Base-by-base conservation (phyloP, 768 basidiomycete species). In the Pleurotus citrinopileatus region DNA sequence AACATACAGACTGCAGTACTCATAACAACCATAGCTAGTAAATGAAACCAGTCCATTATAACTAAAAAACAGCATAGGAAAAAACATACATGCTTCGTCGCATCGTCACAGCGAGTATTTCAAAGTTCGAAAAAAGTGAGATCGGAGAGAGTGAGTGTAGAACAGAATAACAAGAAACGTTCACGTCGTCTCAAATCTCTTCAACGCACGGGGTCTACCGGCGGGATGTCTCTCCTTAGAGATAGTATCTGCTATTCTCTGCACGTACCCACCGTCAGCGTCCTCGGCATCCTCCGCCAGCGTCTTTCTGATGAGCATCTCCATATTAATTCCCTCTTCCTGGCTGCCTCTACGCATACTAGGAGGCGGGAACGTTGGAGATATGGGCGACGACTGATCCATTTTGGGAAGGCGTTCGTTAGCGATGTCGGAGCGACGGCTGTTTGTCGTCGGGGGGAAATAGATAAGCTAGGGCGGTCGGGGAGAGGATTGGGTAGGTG, bases 391-490 rank as follows among this genome's bases (percentile, higher is more conserved):
- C 65, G 59, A 78, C 67, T 69, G 82, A 81, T 51, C 48, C 13
- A 37, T 23, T 25, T 37, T 4, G 2, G 89, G 90, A 17, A 92
- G 68, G 53, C 87, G 85, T 65, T 91, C 89, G 70, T 92, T 92
- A 44, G 76, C 73, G 22, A 86, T 62, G 68, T 91, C 89, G 29
- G 83, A 81, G 19, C 82, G 82, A 48, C 90, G 89, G 32, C 87
- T 89, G 40, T n/a, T n/a, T n/a, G n/a, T n/a, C n/a, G n/a, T n/a
- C n/a, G n/a, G n/a, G 43, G 23, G 43, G 19, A 45, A 40, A 48
- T 47, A 25, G 23, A 37, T 26, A 25, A 27, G 53, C 15, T 26
- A 53, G 38, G 3, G 23, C 12, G 22, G 12, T 17, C 17, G 19
- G n/a, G 6, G 44, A 19, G 26, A 7, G 2, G 15, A 3, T 10